A percentile compares a stretch with the other conserved stretches of the same genome.
Evolutionary conservation across 139 green algal species (phyloP).

Genomic region (Coccomyxa sp.): DNA sequence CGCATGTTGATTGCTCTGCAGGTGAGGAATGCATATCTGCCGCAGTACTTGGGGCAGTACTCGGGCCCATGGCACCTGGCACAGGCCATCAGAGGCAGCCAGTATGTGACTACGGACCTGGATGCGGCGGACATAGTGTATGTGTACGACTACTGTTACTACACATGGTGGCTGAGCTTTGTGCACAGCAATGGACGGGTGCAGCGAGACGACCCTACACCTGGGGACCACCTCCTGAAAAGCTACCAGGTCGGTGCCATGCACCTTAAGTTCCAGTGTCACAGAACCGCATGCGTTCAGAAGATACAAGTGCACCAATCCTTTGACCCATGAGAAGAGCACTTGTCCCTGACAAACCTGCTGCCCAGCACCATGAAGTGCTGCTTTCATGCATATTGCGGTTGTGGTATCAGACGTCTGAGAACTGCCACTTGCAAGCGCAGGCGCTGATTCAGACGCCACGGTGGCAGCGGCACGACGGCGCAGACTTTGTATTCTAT

Average conservation of each 20-base stretch:
- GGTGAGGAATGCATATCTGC: neutral
- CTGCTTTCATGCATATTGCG: neutral
- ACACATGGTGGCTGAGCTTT: conserved; percentile 2
- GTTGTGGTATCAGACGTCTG: neutral
- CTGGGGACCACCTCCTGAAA: neutral
- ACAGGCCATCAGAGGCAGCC: neutral
- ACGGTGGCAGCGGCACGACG: neutral
- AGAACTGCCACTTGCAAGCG: neutral
- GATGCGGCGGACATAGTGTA: conserved; percentile 3
- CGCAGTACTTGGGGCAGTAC: neutral
- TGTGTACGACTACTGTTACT: neutral
- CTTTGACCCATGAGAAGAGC: neutral
- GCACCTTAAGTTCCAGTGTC: neutral
- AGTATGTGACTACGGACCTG: neutral
- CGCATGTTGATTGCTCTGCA: neutral
- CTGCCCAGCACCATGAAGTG: neutral
- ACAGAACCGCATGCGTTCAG: neutral
- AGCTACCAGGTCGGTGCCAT: neutral
- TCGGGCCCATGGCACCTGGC: neutral
- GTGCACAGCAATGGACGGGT: neutral
- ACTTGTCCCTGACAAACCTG: neutral
- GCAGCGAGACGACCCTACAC: neutral
- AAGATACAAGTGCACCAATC: neutral
- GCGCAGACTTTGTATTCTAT: conserved; percentile 6
- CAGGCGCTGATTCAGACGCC: neutral